phyloP scores from a whole-genome alignment of 768 basidiomycete species.

The Mycena galericulata region DNA sequence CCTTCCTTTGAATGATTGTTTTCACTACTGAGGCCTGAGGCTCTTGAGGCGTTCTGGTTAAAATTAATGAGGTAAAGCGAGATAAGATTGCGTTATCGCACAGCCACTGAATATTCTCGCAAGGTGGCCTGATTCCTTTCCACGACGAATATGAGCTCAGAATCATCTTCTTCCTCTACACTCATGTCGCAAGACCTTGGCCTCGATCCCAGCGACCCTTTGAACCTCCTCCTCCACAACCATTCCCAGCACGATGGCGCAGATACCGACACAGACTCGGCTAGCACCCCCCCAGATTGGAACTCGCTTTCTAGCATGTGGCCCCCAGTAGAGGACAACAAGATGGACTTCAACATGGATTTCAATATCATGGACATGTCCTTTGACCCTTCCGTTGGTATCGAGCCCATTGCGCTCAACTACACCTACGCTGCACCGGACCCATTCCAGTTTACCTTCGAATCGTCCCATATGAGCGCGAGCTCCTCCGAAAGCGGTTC shows the following conservation, averaged over 20 bases:
- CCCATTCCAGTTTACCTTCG: slow-evolving; percentile 41
- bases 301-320: slow-evolving; percentile 64
- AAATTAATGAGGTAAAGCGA: no score
- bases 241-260: slow-evolving; percentile 47
- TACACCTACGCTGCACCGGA: slow-evolving; percentile 25
- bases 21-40: no score
- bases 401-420: slow-evolving; percentile 76
- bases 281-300: slow-evolving; percentile 61
- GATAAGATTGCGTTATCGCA: no score
- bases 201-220: slow-evolving; percentile 68
- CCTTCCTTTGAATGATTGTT: no score
- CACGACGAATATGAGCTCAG: neutral
- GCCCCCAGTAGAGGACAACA: slow-evolving; percentile 47
- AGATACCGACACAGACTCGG: slow-evolving; percentile 43
- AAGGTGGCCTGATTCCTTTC: no score
- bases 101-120: no score
- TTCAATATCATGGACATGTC: slow-evolving; percentile 73
- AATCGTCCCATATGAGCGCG: slow-evolving; percentile 41
- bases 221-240: slow-evolving; percentile 68
- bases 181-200: slow-evolving; percentile 14
- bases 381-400: slow-evolving; percentile 66
- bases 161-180: neutral
- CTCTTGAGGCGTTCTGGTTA: no score
- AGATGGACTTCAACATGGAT: slow-evolving; percentile 50
- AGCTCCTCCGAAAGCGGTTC: slow-evolving; percentile 39